Evolutionary conservation across 257 asterid genomes (phyloP).

Genomic region (Solanum microdontum): DNA sequence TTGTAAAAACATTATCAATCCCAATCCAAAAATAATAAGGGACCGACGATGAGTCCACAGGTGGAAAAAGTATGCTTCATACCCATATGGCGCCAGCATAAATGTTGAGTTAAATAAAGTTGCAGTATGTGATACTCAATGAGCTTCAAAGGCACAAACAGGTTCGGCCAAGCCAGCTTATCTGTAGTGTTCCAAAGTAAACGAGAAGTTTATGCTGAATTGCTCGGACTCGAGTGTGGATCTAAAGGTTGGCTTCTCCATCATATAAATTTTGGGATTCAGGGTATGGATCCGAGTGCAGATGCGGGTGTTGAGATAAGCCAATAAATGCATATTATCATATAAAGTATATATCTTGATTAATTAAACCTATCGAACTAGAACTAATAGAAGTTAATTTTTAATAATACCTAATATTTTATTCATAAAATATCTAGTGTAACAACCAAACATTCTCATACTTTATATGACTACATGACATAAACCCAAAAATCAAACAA

Average conservation of each 20-base stretch:
- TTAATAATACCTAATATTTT: not conserved
- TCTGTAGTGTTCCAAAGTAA: not conserved
- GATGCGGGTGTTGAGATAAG: not conserved
- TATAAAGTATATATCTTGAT: not conserved
- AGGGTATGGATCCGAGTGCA: not conserved
- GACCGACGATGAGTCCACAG: not conserved
- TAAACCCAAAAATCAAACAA: not conserved
- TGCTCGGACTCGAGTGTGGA: not conserved
- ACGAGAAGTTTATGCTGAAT: not conserved
- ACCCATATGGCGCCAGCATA: not conserved
- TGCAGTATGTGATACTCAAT: not conserved
- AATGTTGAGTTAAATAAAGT: not conserved
- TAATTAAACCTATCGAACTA: not conserved
- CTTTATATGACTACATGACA: not conserved
- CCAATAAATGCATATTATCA: not conserved
- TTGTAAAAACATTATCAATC: not conserved
- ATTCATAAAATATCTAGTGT: not conserved
- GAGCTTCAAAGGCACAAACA: not conserved
- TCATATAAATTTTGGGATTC: not conserved
- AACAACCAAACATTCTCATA: not conserved
- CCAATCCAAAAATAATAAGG: not conserved
- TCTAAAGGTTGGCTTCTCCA: not conserved
- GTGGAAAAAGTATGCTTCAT: not conserved
- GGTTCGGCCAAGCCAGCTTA: not conserved
- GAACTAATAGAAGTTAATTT: not conserved